Conservation (phyloP, 192 early-diverging fungal genomes). For the Lobosporangium transversale region DNA sequence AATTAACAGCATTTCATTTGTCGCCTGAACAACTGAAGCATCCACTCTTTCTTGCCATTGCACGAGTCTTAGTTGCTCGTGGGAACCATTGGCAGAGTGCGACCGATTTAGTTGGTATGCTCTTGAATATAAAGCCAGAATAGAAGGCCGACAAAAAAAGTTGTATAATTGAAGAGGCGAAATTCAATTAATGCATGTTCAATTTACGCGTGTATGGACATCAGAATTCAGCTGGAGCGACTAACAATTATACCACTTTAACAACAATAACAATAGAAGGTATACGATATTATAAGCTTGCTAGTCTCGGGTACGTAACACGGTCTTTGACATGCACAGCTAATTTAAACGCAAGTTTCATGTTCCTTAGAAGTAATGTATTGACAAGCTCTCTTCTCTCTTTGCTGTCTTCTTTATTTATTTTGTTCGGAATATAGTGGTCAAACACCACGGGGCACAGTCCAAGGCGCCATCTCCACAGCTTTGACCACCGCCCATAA, state of each 20-base stretch:
- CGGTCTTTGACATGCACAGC: too few species aligned
- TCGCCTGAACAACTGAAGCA: constrained; percentile 28
- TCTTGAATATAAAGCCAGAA: too few species aligned
- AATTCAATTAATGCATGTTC: too few species aligned
- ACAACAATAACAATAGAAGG: constrained; percentile 33
- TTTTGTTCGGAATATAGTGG: too few species aligned
- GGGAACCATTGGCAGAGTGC: constrained; percentile 47
- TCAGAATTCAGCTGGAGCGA: too few species aligned
- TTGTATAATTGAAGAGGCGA: too few species aligned
- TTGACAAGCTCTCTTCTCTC: not conserved
- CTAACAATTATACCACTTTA: too few species aligned
- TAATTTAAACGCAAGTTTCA: too few species aligned
- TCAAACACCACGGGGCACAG: constrained; percentile 24
- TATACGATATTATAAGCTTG: constrained; percentile 34
- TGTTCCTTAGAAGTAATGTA: not conserved
- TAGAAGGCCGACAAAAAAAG: too few species aligned
- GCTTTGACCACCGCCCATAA: constrained; percentile 15
- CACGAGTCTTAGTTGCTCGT: constrained; percentile 23
- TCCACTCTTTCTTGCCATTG: constrained; percentile 37
- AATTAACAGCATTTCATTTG: constrained; percentile 5
- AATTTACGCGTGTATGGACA: too few species aligned
- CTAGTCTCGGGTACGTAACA: constrained; percentile 23
- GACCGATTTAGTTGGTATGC: constrained; percentile 46
- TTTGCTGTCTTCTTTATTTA: not conserved
- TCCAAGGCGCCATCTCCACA: constrained; percentile 48